Conservation (phyloP, 305 asterid genomes). For the Fraxinus xanthoxyloides region DNA sequence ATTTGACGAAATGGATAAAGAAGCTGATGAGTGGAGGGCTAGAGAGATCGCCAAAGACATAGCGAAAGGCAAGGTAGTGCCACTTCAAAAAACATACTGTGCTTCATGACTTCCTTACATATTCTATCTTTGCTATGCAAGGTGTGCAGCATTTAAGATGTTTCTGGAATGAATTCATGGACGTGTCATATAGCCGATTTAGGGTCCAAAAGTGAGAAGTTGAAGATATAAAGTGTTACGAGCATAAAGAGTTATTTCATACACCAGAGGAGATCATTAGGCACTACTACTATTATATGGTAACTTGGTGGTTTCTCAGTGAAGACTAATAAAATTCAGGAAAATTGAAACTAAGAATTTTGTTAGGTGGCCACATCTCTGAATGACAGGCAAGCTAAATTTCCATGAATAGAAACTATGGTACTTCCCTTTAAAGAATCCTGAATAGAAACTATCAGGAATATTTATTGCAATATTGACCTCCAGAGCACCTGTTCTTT, state of each 20-base stretch:
- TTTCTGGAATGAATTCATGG: conserved; percentile 15
- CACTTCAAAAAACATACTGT: conserved; percentile 1
- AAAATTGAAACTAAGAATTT: background rate
- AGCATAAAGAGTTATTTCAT: background rate
- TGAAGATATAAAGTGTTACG: background rate
- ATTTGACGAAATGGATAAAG: conserved; percentile 66
- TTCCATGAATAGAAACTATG: background rate
- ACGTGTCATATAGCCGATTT: background rate
- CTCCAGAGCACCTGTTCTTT: background rate
- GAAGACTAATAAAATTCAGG: background rate
- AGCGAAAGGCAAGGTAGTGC: conserved; percentile 74
- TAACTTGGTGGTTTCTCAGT: background rate
- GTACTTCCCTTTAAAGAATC: background rate
- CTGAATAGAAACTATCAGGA: background rate
- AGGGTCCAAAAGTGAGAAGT: conserved; percentile 1
- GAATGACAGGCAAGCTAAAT: background rate
- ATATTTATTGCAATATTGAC: background rate
- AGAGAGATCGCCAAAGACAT: conserved; percentile 80
- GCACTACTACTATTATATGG: background rate
- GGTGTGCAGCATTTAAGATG: background rate
- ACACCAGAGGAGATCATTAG: background rate
- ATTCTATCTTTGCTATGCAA: background rate
- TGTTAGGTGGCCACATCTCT: background rate
- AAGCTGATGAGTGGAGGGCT: conserved; percentile 96
- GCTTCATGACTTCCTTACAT: background rate